phyloP scores from a whole-genome alignment of 805 yeast genomes.

The Myxozyma nipponensis region DNA sequence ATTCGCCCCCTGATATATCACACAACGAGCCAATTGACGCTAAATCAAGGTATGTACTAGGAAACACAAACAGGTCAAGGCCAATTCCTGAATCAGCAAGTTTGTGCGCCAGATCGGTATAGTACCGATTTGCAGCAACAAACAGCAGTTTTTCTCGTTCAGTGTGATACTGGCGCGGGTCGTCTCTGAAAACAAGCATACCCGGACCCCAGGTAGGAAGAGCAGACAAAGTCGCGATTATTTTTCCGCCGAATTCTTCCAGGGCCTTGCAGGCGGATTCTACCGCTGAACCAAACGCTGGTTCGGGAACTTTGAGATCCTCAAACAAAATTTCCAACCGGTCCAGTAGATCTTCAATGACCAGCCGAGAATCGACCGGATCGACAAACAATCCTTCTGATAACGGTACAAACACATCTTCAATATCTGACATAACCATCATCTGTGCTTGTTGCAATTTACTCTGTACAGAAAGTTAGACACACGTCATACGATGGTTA shows the following conservation, averaged over 20 bases:
- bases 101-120: constrained; percentile 55
- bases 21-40: constrained; percentile 67
- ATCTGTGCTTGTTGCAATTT: constrained; percentile 53
- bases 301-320: constrained; percentile 48
- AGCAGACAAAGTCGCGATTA: constrained; percentile 60
- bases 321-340: constrained; percentile 49
- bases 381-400: constrained; percentile 73
- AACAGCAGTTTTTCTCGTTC: constrained; percentile 50
- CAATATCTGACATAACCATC: constrained; percentile 62
- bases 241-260: constrained; percentile 67
- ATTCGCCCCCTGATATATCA: constrained; percentile 64
- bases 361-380: constrained; percentile 59
- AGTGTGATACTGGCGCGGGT: constrained; percentile 32
- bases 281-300: constrained; percentile 76
- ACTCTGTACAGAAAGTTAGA: constrained; percentile 9
- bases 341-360: constrained; percentile 65
- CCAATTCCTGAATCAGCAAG: constrained; percentile 61
- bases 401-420: constrained; percentile 80
- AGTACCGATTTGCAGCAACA: constrained; percentile 59
- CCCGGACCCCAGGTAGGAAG: constrained; percentile 85
- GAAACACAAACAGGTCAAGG: constrained; percentile 68
- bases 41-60: constrained; percentile 63
- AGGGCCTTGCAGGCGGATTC: constrained; percentile 63
- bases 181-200: constrained; percentile 39
- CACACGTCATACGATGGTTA: background rate